Base-by-base conservation (phyloP, 306 rosid species). In the Purshia tridentata region DNA sequence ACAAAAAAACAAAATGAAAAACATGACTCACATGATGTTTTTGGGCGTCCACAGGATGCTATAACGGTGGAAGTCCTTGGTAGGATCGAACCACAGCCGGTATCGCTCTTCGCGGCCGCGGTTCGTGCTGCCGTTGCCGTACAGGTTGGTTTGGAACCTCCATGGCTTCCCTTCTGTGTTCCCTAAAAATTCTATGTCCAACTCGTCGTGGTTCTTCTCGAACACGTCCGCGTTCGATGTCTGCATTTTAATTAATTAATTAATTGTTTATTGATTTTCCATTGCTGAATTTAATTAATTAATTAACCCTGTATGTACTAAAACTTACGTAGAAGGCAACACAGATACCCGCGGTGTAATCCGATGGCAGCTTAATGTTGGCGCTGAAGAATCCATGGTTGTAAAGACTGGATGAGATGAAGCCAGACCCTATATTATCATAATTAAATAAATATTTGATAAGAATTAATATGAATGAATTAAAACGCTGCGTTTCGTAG, bases 71-170 rank as follows among this genome's bases (percentile, higher is more conserved):
- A 62, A 90, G 67, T 78, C 84, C 67, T 77, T 88, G 35, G 88
- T 73, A 2, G 99, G 99, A 45, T 94, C 99, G 74, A 94, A 94
- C 99, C 99, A 94, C 11, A 94, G 87, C 13, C 99, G 91, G 63
- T 88, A 94, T 0, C 99, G 86, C 63, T 94, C 99, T 74, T 94
- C 98, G 0, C 99, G 85, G 61, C 99, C 99, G 12, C 97, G 98
- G 78, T 63, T 62, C 2, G 97, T 91, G 82, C 99, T 94, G 3
- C 98, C 99, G 54, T 91, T 91, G 14, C 99, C 99, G 67, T 94
- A 94, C 54, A 91, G 59, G 55, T 94, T 94, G 13, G 99, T 94
- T 82, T 94, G 99, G 66, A 94, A 94, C 79, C 93, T 73, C 99
- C 99, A 94, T 15, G 99, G 95, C 76, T 94, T 88, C 29, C 98